These are phyloP conservation scores for Trichomonascus vanleenenianus DNA, from an alignment of 805 yeast species.

Conservation along the genomic window DNA sequence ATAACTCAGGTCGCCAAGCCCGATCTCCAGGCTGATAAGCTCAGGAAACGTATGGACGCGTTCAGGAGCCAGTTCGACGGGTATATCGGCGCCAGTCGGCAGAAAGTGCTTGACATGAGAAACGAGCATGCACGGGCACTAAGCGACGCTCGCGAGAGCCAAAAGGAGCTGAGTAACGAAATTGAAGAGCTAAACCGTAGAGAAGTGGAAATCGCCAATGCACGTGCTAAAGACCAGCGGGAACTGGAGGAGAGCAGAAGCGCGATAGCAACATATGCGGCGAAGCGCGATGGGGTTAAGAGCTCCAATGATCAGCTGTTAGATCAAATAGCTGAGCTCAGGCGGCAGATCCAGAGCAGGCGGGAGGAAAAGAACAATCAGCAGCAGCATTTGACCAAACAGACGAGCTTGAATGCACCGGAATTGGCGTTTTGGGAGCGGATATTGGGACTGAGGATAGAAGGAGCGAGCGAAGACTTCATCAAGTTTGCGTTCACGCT, in stretches of 20 bases:
- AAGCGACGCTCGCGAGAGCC: conserved; percentile 14
- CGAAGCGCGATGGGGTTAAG: conserved; percentile 20
- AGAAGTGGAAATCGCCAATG: conserved; percentile 16
- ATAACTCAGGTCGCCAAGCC: conserved; percentile 18
- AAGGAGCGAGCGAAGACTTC: conserved; percentile 40
- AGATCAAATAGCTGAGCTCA: conserved; percentile 29
- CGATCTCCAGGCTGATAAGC: conserved; percentile 26
- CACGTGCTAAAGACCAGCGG: conserved; percentile 18
- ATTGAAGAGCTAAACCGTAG: conserved; percentile 21
- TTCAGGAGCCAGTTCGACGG: conserved; percentile 35
- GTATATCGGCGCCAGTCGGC: conserved; percentile 30
- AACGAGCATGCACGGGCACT: conserved; percentile 16
- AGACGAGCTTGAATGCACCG: conserved; percentile 41
- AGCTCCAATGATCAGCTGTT: conserved; percentile 16
- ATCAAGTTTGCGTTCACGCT: conserved; percentile 43
- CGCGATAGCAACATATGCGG: conserved; percentile 20
- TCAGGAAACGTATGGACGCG: conserved; percentile 32
- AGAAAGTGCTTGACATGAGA: conserved; percentile 16
- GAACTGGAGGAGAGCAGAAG: conserved; percentile 21
- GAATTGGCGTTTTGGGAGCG: conserved; percentile 47
- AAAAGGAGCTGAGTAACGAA: conserved; percentile 26
- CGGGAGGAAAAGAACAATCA: conserved; percentile 29
- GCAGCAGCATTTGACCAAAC: conserved; percentile 31
- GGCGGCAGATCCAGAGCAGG: conserved; percentile 25
- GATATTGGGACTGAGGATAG: conserved; percentile 47